These are phyloP conservation scores for Coemansia sp. DNA, from an alignment of 192 early-diverging fungal species.

Conservation along the genomic window DNA sequence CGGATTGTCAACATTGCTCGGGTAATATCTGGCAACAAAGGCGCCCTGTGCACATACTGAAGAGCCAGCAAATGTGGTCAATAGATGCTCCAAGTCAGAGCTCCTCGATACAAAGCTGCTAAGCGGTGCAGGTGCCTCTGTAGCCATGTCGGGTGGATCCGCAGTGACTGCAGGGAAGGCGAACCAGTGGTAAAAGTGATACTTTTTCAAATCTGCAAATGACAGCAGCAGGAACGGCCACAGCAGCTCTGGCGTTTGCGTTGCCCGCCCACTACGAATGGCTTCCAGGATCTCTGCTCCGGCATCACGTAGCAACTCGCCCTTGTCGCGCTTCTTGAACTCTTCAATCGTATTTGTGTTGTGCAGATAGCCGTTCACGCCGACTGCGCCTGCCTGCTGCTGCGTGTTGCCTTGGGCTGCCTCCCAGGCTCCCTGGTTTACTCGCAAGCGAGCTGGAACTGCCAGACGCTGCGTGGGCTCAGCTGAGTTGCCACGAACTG, in stretches of 20 bases:
- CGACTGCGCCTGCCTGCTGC: constrained; percentile 10
- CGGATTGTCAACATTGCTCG: background rate
- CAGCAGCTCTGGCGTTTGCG: constrained; percentile 64
- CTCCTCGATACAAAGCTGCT: constrained; percentile 6
- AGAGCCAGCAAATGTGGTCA: constrained; percentile 14
- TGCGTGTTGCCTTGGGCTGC: background rate
- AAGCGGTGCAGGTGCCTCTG: constrained; percentile 8
- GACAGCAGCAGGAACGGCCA: constrained; percentile 76
- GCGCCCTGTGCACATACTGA: constrained; percentile 12
- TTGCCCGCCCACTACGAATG: constrained; percentile 66
- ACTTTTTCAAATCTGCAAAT: constrained; percentile 97
- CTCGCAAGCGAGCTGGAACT: constrained; percentile 63
- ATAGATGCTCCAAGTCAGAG: constrained; percentile 39
- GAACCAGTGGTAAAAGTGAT: constrained; percentile 94
- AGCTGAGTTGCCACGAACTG: constrained; percentile 29
- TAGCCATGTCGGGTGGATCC: constrained; percentile 55
- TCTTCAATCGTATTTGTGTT: constrained; percentile 97
- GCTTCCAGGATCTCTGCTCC: constrained; percentile 61
- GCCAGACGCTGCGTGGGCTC: constrained; percentile 40
- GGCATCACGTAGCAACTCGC: constrained; percentile 55
- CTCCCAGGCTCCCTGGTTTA: constrained; percentile 27
- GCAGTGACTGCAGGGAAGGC: constrained; percentile 86
- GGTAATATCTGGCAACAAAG: constrained; percentile 25
- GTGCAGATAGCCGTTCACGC: constrained; percentile 52
- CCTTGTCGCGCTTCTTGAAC: constrained; percentile 81